Conservation (phyloP, 768 basidiomycete genomes). For the Lactarius psammicola region DNA sequence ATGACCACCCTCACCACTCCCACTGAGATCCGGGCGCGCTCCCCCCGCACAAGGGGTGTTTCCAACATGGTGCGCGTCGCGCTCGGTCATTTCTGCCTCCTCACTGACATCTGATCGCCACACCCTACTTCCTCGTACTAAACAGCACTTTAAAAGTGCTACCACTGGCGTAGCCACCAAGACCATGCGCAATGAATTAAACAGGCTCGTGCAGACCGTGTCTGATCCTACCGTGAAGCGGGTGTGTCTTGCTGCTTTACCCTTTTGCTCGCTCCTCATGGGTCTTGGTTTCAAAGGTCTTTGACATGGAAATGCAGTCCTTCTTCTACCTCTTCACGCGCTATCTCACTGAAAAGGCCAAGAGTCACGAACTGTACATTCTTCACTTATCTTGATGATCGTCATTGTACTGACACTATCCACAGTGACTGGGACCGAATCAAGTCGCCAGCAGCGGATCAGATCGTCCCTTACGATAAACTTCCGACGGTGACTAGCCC, state of each 20-base stretch:
- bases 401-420: not conserved
- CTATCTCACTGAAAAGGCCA: slow-evolving; percentile 85
- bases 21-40: slow-evolving; percentile 2
- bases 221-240: slow-evolving; percentile 56
- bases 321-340: slow-evolving; percentile 94
- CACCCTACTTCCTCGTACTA: not conserved
- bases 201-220: slow-evolving; percentile 60
- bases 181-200: slow-evolving; percentile 66
- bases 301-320: slow-evolving; percentile 89
- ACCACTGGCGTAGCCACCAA: slow-evolving; percentile 53
- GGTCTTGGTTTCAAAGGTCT: slow-evolving; percentile 49
- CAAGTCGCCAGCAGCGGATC: slow-evolving; percentile 80
- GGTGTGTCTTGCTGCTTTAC: slow-evolving; percentile 38
- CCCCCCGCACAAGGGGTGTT: slow-evolving; percentile 29
- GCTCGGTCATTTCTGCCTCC: not conserved
- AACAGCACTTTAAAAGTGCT: slow-evolving; percentile 37
- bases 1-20: slow-evolving; percentile 23
- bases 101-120: slow-evolving; percentile 1
- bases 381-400: slow-evolving; percentile 8
- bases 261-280: slow-evolving; percentile 11
- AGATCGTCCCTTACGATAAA: slow-evolving; percentile 78
- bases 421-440: slow-evolving; percentile 46
- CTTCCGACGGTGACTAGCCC: slow-evolving; percentile 60
- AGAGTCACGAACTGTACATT: slow-evolving; percentile 80
- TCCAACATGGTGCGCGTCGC: slow-evolving; percentile 27